These are phyloP conservation scores for Aphelidium insulamus DNA, from an alignment of 371 early-diverging fungal species.

Conservation along the genomic window DNA sequence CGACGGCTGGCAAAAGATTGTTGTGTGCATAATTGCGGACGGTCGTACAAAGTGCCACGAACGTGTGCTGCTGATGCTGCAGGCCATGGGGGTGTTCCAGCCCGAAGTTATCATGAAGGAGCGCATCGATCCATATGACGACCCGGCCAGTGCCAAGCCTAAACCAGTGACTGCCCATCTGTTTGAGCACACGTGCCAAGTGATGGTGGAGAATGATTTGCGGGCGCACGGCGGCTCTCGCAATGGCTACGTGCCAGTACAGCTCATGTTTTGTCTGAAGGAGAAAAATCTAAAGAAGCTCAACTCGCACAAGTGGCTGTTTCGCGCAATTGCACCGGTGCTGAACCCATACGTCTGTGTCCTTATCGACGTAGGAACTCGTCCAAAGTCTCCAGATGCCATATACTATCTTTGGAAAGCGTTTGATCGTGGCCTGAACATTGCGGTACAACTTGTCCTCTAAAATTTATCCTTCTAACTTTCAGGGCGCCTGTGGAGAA, in stretches of 20 bases:
- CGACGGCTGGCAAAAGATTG: conserved; percentile 59
- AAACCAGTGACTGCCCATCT: conserved; percentile 14
- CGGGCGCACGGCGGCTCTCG: too few species aligned
- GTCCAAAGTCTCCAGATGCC: conserved; percentile 31
- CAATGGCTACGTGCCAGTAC: conserved; percentile 41
- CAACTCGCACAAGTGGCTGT: conserved; percentile 74
- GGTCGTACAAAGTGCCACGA: conserved; percentile 45
- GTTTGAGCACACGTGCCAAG: conserved; percentile 19
- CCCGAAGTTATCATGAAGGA: conserved; percentile 17
- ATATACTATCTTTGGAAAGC: conserved; percentile 47
- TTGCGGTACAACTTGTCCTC: neutral
- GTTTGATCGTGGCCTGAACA: conserved; percentile 22
- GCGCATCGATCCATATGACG: conserved; percentile 8
- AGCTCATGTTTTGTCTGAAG: conserved; percentile 58
- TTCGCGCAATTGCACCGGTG: conserved; percentile 41
- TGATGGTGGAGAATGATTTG: conserved; percentile 8
- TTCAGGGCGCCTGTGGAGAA: conserved; percentile 62
- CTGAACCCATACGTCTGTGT: conserved; percentile 51
- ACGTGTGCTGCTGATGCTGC: conserved; percentile 24
- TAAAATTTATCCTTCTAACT: conserved; percentile 11
- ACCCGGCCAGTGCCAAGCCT: neutral
- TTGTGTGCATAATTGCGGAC: conserved; percentile 61
- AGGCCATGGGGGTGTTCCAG: conserved; percentile 43
- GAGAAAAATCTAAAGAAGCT: conserved; percentile 75
- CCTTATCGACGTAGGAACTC: conserved; percentile 47